Evolutionary conservation across 139 green algal genomes (phyloP).

Genomic region (Pseudopediastrum boryanum): DNA sequence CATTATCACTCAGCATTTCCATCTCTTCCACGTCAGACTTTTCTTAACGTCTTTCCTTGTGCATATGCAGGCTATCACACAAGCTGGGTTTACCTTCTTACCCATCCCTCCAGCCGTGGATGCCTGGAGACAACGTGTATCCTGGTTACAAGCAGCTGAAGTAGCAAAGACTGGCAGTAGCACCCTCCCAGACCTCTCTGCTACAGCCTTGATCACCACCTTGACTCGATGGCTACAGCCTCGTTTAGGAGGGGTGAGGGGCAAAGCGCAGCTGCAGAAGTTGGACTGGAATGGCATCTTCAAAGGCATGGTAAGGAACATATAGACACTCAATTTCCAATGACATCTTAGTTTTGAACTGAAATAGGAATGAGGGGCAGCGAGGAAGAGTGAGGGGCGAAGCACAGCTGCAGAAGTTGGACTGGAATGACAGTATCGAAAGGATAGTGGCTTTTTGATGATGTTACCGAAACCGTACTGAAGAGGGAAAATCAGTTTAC

Average conservation of each 20-base stretch:
- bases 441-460: too few species aligned
- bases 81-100: conserved; percentile 8
- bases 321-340: too few species aligned
- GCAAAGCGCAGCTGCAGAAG: conserved; percentile 34
- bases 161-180: conserved; percentile 5
- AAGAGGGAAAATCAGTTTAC: neutral
- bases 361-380: neutral
- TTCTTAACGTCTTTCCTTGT: too few species aligned
- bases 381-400: too few species aligned
- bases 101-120: conserved; percentile 32
- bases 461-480: neutral
- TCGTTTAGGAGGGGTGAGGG: conserved; percentile 41
- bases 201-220: conserved; percentile 39
- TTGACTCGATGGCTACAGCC: conserved; percentile 49
- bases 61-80: too few species aligned
- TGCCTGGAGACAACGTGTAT: conserved; percentile 47
- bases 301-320: conserved; percentile 14
- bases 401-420: too few species aligned
- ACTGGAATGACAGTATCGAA: neutral
- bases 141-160: conserved; percentile 49
- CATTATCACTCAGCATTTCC: too few species aligned
- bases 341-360: neutral
- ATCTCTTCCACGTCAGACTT: too few species aligned
- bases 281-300: conserved; percentile 36
- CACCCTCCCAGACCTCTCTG: conserved; percentile 58